Base-by-base conservation (phyloP, 2,329 filamentous ascomycete species). In the Coccinonectria pachysandricola region DNA sequence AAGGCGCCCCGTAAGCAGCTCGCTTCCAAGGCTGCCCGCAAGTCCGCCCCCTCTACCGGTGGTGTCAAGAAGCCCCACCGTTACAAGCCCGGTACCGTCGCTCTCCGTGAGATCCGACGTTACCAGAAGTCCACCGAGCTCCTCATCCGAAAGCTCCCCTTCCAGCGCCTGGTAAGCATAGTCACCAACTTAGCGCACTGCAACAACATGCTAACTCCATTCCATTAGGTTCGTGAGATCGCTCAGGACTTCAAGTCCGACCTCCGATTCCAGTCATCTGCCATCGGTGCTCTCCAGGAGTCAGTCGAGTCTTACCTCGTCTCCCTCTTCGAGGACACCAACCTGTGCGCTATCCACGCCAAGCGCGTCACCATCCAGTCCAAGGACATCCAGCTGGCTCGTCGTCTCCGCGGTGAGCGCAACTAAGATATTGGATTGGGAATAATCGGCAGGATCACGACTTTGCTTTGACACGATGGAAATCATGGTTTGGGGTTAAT, bases 41-140 rank as follows among this genome's bases (percentile, higher is more conserved):
- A 98, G 79, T 86, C 80, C 52, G 88, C 91, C 37, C 91, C 91
- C 49, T 94, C 86, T 40, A 96, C 91, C 60, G 91, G 88, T 53
- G 82, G 82, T 78, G 82, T 88, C 75, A 91, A 91, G 82, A 91
- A 91, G 81, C 83, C 83, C 64, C 82, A 87, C 68, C 73, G 82
- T 54, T 65, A 87, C 62, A 87, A 86, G 81, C 82, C 82, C 55
- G 81, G 80, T 73, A 93, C 91, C 56, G 82, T 94, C 65, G 88
- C 88, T 73, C 81, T 96, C 52, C 84, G 86, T 75, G 91, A 98
- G 70, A 98, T 98, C 53, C 81, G 88, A 71, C 81, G 83, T 56
- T 96, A 96, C 72, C 88, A 96, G 70, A 93, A 93, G 70, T 85
- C 80, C 41, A 95, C 88, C 26, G 87, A 96, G 68, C 78, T 98